Conservation (phyloP, 768 basidiomycete genomes). For the Macrolepiota fuliginosa region DNA sequence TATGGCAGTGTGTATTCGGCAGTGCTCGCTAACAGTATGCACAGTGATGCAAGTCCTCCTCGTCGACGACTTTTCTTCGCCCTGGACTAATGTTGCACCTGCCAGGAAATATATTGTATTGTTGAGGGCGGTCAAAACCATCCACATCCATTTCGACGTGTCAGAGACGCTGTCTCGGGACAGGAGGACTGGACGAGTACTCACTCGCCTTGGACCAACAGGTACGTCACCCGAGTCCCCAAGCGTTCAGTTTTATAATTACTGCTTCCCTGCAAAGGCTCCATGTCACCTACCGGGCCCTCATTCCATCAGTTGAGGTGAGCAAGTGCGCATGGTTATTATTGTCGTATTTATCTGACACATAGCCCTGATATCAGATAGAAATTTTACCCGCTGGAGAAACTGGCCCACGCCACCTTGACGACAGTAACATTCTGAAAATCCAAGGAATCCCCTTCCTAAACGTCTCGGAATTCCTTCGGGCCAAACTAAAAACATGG, state of each 20-base stretch:
- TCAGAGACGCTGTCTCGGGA: constrained; percentile 70
- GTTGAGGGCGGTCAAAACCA: constrained; percentile 67
- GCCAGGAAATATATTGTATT: constrained; percentile 81
- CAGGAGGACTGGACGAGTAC: constrained; percentile 64
- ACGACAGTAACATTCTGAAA: constrained; percentile 63
- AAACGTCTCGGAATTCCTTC: constrained; percentile 81
- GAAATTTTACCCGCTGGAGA: constrained; percentile 83
- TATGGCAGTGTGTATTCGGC: constrained; percentile 74
- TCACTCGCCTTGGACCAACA: constrained; percentile 84
- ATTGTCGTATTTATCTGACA: constrained; percentile 12
- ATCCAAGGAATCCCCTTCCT: constrained; percentile 76
- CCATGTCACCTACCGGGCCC: constrained; percentile 70
- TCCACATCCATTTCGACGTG: constrained; percentile 73
- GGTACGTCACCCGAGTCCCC: constrained; percentile 39
- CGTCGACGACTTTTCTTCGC: background rate
- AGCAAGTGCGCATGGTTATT: constrained; percentile 21
- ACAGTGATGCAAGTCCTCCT: constrained; percentile 56
- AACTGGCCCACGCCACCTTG: constrained; percentile 73
- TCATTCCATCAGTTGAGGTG: constrained; percentile 79
- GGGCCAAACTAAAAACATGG: constrained; percentile 84
- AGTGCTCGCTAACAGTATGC: constrained; percentile 60
- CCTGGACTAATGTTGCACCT: constrained; percentile 14
- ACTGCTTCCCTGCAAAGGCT: constrained; percentile 40
- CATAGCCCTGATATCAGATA: constrained; percentile 44
- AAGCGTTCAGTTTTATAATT: background rate